Base-by-base conservation (phyloP, 495 filamentous ascomycete genomes). In the Bathelium albidoporum region DNA sequence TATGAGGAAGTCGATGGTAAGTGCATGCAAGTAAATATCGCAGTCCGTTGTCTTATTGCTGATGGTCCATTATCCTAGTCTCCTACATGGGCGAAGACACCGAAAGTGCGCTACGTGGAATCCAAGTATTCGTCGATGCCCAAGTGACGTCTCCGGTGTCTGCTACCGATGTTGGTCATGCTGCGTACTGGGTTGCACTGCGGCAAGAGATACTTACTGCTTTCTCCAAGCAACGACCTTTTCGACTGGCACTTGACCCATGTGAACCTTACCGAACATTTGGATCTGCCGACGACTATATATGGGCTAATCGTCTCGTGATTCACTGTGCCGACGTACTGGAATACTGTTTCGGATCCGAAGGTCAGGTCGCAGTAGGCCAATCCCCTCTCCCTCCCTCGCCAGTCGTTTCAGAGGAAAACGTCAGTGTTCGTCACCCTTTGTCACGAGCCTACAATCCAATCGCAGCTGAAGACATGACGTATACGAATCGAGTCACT, bases 161-260 rank as follows among this genome's bases (percentile, higher is more conserved):
- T 0, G 75, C 76, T 2, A 1, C 18, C 18, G 79, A 76, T 34
- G 66, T 85, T 1, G 70, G 74, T 22, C 76, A 78, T 12, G 80
- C 81, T 2, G 76, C 79, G 1, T 85, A 81, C 68, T 84, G 81
- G 80, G 80, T 85, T 32, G 80, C 79, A 10, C 74, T 85, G 16
- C 76, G 82, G 16, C 82, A 84, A 63, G 80, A 83, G 64, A 82
- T 85, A 41, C 82, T 82, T 68, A 74, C 69, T 32, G 81, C 81
- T 4, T 81, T 83, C 61, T 78, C 80, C n/a, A 80, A 76, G 7
- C 74, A 79, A 32, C 70, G 75, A 62, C 67, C 73, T 2, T 75
- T 83, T 12, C 69, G 75, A 18, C 67, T 80, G 7, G 62, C 60
- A 1, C 44, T 64, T 1, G 60, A 68, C 43, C 65, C 63, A 29